Percentiles rank a stretch among this genome's conserved stretches.
Evolutionary conservation across 768 basidiomycete genomes (phyloP).

Genomic region (Asterophora lycoperdoides): DNA sequence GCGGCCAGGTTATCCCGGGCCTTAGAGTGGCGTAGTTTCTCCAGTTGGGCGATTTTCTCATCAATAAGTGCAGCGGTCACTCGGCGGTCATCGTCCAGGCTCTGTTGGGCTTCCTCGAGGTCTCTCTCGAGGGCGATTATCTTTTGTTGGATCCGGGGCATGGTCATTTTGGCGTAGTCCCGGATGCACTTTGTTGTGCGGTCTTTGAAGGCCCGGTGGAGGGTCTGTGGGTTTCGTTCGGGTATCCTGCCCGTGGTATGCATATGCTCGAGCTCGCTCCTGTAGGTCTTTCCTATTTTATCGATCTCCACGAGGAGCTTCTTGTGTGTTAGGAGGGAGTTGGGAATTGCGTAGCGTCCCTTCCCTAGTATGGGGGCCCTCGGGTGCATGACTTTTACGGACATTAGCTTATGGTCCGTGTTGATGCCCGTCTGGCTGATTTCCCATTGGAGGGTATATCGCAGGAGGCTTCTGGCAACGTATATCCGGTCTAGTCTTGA

Average conservation of each 20-base stretch:
- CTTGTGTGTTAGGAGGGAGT: not conserved
- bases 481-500: slow-evolving; percentile 14
- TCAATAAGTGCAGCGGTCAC: not conserved
- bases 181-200: not conserved
- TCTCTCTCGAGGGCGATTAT: not conserved
- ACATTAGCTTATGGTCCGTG: slow-evolving; percentile 10
- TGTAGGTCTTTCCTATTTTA: too few species aligned
- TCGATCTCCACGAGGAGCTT: too few species aligned
- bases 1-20: slow-evolving; percentile 4
- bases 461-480: not conserved
- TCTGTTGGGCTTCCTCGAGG: not conserved
- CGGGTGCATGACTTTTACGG: not conserved
- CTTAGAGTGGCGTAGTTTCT: not conserved
- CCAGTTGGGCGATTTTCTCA: slow-evolving; percentile 1
- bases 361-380: not conserved
- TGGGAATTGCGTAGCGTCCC: slow-evolving; percentile 1
- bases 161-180: not conserved
- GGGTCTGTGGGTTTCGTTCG: not conserved
- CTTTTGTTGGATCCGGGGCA: not conserved
- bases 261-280: too few species aligned
- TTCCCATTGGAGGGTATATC: slow-evolving; percentile 7
- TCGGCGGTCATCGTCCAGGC: not conserved
- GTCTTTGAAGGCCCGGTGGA: not conserved
- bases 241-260: too few species aligned
- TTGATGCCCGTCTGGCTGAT: slow-evolving; percentile 1